These are phyloP conservation scores for Scleroderma bovista DNA, from an alignment of 768 basidiomycete genomes.

Conservation along the genomic window DNA sequence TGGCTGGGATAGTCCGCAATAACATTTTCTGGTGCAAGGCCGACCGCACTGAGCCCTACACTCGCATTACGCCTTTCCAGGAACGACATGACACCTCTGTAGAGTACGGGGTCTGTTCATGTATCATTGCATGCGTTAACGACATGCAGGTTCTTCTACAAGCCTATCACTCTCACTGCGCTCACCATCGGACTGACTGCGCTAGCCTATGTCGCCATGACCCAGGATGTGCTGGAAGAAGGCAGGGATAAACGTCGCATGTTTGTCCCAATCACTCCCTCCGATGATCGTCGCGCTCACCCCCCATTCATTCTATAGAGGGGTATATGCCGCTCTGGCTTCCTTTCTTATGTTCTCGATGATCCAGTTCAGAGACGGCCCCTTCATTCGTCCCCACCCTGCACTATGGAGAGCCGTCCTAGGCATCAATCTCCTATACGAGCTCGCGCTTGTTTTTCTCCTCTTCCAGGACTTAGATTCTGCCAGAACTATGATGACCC, in stretches of 20 bases:
- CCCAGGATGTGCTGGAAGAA: conserved; percentile 80
- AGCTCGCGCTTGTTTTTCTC: conserved; percentile 75
- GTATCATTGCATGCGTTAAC: neutral
- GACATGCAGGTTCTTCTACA: conserved; percentile 73
- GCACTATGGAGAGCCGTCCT: conserved; percentile 79
- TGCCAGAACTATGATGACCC: conserved; percentile 72
- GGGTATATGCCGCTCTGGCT: conserved; percentile 67
- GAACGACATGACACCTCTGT: conserved; percentile 78
- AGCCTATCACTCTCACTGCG: conserved; percentile 73
- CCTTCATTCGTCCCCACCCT: conserved; percentile 84
- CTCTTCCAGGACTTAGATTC: conserved; percentile 81
- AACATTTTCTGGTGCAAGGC: conserved; percentile 43
- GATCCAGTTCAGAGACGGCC: conserved; percentile 87
- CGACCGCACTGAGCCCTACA: conserved; percentile 78
- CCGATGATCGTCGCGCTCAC: neutral
- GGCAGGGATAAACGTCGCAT: conserved; percentile 75
- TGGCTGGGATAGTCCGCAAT: neutral
- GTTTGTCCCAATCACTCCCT: conserved; percentile 56
- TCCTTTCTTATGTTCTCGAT: conserved; percentile 79
- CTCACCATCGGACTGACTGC: conserved; percentile 60
- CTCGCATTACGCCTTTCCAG: conserved; percentile 78
- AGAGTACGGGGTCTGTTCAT: conserved; percentile 46
- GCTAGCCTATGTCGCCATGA: conserved; percentile 77
- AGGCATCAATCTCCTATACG: conserved; percentile 79
- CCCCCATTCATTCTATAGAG: conserved; percentile 38